A percentile compares a stretch with the other conserved stretches of the same genome.
These are phyloP conservation scores for Pseudonitzschia delicatissima DNA, from an alignment of 108 stramenopile species.

Conservation along the genomic window DNA sequence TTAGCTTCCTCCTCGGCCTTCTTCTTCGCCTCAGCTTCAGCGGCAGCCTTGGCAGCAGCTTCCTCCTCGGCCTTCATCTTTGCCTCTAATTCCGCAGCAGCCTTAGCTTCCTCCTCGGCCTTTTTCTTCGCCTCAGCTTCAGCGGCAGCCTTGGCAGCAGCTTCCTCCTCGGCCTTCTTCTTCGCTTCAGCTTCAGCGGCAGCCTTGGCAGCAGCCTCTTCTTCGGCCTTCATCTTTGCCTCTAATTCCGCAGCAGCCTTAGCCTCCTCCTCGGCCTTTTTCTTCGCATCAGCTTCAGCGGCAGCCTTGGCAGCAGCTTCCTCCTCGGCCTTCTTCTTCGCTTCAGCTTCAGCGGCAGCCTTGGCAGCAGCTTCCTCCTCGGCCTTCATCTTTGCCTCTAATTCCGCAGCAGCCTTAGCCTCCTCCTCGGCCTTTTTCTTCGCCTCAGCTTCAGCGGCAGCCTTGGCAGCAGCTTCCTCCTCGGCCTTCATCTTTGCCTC, in stretches of 20 bases:
- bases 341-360: neutral
- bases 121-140: neutral
- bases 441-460: neutral
- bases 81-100: constrained; percentile 3
- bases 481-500: constrained; percentile 2
- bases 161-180: constrained; percentile 7
- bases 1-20: neutral
- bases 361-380: neutral
- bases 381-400: neutral
- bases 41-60: neutral
- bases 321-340: neutral
- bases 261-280: neutral
- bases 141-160: neutral
- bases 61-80: neutral
- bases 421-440: neutral
- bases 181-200: neutral
- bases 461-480: neutral
- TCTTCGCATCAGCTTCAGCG: neutral
- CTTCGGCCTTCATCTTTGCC: neutral
- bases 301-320: neutral
- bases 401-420: neutral
- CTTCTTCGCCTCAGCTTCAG: neutral
- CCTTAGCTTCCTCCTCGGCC: neutral
- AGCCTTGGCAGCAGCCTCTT: constrained; percentile 1
- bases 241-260: neutral